These are phyloP conservation scores for Colletotrichum cuscutae DNA, from an alignment of 2,329 filamentous ascomycete genomes.

Conservation along the genomic window DNA sequence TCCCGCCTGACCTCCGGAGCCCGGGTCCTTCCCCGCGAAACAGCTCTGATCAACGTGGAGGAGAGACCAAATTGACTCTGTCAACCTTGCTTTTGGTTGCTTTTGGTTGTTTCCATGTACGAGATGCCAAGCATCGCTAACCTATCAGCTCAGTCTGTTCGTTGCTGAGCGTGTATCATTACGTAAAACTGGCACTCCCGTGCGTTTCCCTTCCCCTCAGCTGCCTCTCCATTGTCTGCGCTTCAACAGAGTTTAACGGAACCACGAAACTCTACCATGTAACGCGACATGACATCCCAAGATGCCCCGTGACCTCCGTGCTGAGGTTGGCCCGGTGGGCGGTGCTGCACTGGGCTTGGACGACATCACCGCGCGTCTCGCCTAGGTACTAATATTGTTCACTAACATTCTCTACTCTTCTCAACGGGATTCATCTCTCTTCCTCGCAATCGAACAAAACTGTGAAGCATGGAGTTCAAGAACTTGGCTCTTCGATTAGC, in stretches of 20 bases:
- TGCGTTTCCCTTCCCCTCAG: conserved; percentile 27
- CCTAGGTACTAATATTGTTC: background rate
- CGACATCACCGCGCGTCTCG: background rate
- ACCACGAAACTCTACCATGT: conserved; percentile 10
- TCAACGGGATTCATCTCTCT: background rate
- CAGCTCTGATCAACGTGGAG: background rate
- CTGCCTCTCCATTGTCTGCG: background rate
- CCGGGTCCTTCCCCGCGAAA: conserved; percentile 28
- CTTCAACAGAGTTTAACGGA: conserved; percentile 8
- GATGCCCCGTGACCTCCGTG: conserved; percentile 18
- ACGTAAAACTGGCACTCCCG: conserved; percentile 30
- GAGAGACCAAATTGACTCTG: background rate
- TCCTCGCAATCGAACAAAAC: background rate
- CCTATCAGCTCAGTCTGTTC: conserved; percentile 14
- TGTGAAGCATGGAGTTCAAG: conserved; percentile 4
- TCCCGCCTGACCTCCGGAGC: conserved; percentile 30
- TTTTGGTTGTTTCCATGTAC: conserved; percentile 15
- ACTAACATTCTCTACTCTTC: background rate
- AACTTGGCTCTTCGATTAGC: conserved; percentile 6
- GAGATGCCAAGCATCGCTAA: conserved; percentile 27
- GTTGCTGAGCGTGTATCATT: conserved; percentile 26
- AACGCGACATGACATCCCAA: conserved; percentile 8
- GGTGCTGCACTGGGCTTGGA: background rate
- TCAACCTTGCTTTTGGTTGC: conserved; percentile 14
- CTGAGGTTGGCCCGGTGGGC: background rate